Evolutionary conservation across 257 asterid species (phyloP), one percentile per base, ranked within the genome.

Genomic region (Plantago ovata): DNA sequence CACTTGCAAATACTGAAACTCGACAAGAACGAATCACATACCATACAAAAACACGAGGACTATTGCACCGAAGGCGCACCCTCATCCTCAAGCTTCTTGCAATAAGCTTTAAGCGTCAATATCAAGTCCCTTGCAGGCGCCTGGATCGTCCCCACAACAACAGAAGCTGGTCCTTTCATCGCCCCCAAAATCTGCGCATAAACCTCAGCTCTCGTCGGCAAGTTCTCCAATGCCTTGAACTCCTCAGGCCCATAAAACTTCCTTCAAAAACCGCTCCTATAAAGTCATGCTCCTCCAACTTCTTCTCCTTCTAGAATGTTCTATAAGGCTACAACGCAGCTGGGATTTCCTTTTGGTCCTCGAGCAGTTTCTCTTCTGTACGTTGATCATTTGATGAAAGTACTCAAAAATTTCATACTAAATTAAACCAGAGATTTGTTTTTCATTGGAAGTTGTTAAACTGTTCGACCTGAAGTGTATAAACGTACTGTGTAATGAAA

Each of bases 91-190:
- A 91, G 69, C 72, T 91, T 91, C 77, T 85, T 88, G 59, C 94
- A 90, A 62, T 78, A 70, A 39, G 98, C 98, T 61, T 85, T 60
- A 32, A 87, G 82, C 57, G 75, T 70, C 94, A 87, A 48, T 18
- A 91, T 42, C 89, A 91, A 76, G 23, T 84, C 85, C 82, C 95
- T 79, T 14, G 96, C 95, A 3, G 97, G 97, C 1, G 97, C 96
- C 63, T 89, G 96, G 60, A 89, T 59, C 10, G 97, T 93, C 11
- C 94, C 84, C 23, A 93, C 97, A 69, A 93, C 87, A 18, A 96
- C 96, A 0, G 94, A 87, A 4, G 95, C 95, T 10, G 97, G 99
- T 14, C 88, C 85, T 77, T 93, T 84, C 41, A 93, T 55, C 46
- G 85, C 38, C 59, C 99, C 99, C 79, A 89, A 69, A 73, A 93